These are phyloP conservation scores for Sicyos edulis DNA, from an alignment of 306 rosid species.

Conservation along the genomic window DNA sequence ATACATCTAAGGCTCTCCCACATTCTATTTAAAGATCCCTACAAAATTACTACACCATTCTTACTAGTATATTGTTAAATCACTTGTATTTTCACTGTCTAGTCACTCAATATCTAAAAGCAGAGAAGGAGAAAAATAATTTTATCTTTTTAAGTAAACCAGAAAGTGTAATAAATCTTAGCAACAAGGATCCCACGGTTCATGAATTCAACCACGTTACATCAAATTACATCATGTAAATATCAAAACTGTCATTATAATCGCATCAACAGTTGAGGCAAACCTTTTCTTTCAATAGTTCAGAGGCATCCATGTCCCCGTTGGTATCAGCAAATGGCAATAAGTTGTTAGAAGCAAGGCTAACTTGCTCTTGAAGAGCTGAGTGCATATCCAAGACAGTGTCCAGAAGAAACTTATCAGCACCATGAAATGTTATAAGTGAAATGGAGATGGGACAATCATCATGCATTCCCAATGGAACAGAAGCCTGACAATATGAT, in stretches of 20 bases:
- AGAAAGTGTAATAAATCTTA: neutral
- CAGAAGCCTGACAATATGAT: conserved; percentile 46
- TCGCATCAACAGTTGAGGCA: conserved; percentile 11
- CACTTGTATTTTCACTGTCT: neutral
- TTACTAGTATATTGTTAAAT: neutral
- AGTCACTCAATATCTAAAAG: neutral
- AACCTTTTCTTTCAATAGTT: conserved; percentile 83
- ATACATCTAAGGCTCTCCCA: neutral
- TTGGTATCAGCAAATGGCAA: conserved; percentile 46
- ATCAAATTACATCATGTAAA: neutral
- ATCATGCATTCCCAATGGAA: conserved; percentile 64
- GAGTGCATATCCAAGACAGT: conserved; percentile 64
- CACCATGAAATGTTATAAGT: conserved; percentile 56
- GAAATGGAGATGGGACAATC: conserved; percentile 63
- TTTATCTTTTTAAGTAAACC: neutral
- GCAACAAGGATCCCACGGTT: neutral
- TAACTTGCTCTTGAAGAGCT: conserved; percentile 52
- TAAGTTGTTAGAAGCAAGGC: conserved; percentile 32
- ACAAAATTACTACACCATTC: neutral
- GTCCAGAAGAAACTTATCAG: conserved; percentile 86
- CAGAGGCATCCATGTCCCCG: conserved; percentile 61
- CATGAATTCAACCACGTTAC: neutral
- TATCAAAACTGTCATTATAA: neutral
- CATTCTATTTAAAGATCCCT: no score
- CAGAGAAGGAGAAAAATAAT: neutral